Evolutionary conservation across 805 yeast genomes (phyloP).

Genomic region (Sugiyamaella qingdaonensis): DNA sequence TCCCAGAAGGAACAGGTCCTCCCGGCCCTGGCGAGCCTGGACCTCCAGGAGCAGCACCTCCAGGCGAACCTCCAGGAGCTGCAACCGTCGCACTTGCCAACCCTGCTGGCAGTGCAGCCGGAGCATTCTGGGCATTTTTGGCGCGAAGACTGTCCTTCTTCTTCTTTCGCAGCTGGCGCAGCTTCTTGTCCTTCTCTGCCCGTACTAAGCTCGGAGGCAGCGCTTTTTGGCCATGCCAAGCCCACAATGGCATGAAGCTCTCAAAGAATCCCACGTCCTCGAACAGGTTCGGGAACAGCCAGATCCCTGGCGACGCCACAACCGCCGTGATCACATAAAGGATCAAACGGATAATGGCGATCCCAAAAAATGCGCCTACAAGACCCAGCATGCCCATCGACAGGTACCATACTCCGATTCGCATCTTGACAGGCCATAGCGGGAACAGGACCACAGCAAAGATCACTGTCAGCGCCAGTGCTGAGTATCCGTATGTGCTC

Average conservation of each 20-base stretch:
- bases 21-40: not conserved
- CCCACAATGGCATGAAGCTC: constrained; percentile 86
- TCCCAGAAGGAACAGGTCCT: not conserved
- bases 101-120: constrained; percentile 2
- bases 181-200: constrained; percentile 1
- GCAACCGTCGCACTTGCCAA: constrained; percentile 5
- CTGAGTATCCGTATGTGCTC: constrained; percentile 55
- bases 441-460: constrained; percentile 76
- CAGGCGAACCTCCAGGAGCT: constrained; percentile 1
- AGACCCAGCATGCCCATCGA: constrained; percentile 73
- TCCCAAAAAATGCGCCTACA: constrained; percentile 65
- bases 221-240: constrained; percentile 54
- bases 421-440: constrained; percentile 89
- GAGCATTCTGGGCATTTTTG: constrained; percentile 1
- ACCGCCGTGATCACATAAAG: constrained; percentile 58
- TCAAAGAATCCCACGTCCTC: constrained; percentile 94
- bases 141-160: constrained; percentile 19
- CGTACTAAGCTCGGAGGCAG: constrained; percentile 8
- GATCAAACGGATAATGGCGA: constrained; percentile 76
- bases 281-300: constrained; percentile 94
- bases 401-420: constrained; percentile 85
- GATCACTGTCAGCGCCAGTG: constrained; percentile 60
- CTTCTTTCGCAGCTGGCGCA: constrained; percentile 18
- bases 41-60: not conserved
- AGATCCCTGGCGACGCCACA: constrained; percentile 67